Percentiles rank a stretch among this genome's conserved stretches.
Evolutionary conservation across 78 protist genomes (phyloP).

Genomic region (Dictyostelium discoideum): dicty_2.7 NC_007088.5:3135501-3136000

Average conservation of each 20-base stretch:
- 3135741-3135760: neutral
- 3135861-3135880: neutral
- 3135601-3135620: neutral
- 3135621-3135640: neutral
- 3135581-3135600: neutral
- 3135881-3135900: neutral
- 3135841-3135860: neutral
- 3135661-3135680: neutral
- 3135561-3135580: neutral
- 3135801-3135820: neutral
- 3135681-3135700: no score
- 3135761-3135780: neutral
- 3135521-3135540: neutral
- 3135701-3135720: neutral
- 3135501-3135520: neutral
- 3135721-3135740: neutral
- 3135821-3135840: neutral
- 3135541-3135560: neutral
- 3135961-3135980: neutral
- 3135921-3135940: no score
- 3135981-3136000: neutral
- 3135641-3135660: neutral
- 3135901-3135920: neutral
- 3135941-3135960: neutral
- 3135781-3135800: neutral